Conservation (phyloP, 2,329 filamentous ascomycete species). For the Colletotrichum phormii region DNA sequence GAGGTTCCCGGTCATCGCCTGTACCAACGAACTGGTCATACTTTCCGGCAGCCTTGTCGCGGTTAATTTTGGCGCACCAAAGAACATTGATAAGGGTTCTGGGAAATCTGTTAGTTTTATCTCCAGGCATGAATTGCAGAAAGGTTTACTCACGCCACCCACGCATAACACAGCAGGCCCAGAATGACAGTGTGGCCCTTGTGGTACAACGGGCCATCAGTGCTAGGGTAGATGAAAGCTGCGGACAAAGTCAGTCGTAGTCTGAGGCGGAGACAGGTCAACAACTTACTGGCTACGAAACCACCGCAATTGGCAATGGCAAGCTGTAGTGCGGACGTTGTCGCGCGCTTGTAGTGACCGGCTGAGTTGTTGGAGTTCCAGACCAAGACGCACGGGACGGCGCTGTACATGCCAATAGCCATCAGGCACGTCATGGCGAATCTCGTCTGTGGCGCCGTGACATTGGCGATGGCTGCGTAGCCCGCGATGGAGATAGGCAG, state of each 20-base stretch:
- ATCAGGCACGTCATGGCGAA: slow-evolving; percentile 77
- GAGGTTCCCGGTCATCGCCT: slow-evolving; percentile 73
- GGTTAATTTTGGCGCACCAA: slow-evolving; percentile 73
- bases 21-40: slow-evolving; percentile 67
- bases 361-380: slow-evolving; percentile 78
- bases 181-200: slow-evolving; percentile 72
- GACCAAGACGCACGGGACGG: slow-evolving; percentile 71
- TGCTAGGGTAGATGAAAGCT: slow-evolving; percentile 71
- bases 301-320: slow-evolving; percentile 76
- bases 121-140: not conserved
- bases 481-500: slow-evolving; percentile 74
- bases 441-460: slow-evolving; percentile 61
- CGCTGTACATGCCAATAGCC: slow-evolving; percentile 73
- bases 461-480: slow-evolving; percentile 72
- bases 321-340: slow-evolving; percentile 73
- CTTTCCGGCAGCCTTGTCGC: slow-evolving; percentile 69
- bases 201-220: slow-evolving; percentile 67
- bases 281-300: slow-evolving; percentile 67
- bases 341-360: slow-evolving; percentile 77
- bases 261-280: accelerated
- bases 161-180: slow-evolving; percentile 69
- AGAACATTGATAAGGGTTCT: slow-evolving; percentile 71
- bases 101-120: not conserved
- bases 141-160: slow-evolving; percentile 67
- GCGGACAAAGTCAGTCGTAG: not conserved